Conservation (phyloP, 2,329 filamentous ascomycete species). For the Aspergillus caelatus region DNA sequence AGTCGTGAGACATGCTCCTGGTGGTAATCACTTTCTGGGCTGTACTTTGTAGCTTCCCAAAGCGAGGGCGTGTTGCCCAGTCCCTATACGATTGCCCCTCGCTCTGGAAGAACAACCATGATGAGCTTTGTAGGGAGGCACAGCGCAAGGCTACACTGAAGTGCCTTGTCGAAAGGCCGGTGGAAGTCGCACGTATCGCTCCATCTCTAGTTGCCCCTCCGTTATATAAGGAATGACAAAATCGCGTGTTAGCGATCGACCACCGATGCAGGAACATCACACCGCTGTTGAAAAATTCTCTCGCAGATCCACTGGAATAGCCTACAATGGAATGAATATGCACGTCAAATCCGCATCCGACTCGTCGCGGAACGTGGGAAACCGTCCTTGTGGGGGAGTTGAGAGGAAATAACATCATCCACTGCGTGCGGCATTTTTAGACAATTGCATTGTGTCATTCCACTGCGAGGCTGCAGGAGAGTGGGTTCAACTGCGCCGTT, state of each 20-base stretch:
- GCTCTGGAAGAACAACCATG: not conserved
- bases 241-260: not conserved
- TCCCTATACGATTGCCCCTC: too few relatives aligned
- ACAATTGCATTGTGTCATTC: conserved; percentile 2
- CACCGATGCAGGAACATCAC: conserved; percentile 5
- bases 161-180: not conserved
- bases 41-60: not conserved
- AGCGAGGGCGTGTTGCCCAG: too few relatives aligned
- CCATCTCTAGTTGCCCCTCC: not conserved
- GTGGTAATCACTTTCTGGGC: not conserved
- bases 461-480: not conserved
- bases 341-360: not conserved
- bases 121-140: not conserved
- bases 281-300: conserved; percentile 7
- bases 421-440: not conserved
- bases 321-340: not conserved
- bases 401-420: not conserved
- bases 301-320: not conserved
- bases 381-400: not conserved
- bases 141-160: not conserved
- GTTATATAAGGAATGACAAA: not conserved
- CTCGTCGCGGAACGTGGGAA: not conserved
- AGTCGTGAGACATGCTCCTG: not conserved
- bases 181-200: not conserved
- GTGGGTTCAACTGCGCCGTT: not conserved